phyloP scores from a whole-genome alignment of 345 rosid genomes.

The Ceriops tagal region DNA sequence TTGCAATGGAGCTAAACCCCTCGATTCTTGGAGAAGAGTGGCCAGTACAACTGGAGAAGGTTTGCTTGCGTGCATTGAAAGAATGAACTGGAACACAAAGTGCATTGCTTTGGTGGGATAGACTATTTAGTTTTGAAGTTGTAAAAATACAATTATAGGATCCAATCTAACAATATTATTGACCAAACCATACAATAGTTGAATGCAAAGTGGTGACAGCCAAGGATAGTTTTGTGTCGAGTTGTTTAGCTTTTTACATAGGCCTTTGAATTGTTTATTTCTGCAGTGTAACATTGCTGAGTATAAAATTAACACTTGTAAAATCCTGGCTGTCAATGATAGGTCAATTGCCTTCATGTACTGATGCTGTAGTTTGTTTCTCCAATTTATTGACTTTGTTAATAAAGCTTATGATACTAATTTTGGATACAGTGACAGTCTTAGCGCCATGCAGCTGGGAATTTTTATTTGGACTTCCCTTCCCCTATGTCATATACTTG shows the following conservation, averaged over 20 bases:
- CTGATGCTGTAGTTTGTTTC: conserved; percentile 12
- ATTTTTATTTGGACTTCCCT: neutral
- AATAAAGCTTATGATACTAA: conserved; percentile 18
- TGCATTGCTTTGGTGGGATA: no score
- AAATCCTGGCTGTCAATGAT: neutral
- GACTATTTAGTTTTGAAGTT: neutral
- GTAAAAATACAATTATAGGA: no score
- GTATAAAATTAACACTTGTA: conserved; percentile 14
- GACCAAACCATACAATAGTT: no score
- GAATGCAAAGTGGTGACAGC: no score
- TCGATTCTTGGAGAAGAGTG: neutral
- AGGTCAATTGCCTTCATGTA: conserved; percentile 16
- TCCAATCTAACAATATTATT: no score
- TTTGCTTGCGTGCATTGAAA: neutral
- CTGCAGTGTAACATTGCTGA: conserved; percentile 10
- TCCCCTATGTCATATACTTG: no score
- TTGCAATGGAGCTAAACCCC: conserved; percentile 19
- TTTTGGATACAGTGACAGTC: neutral
- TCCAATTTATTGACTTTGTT: conserved; percentile 17
- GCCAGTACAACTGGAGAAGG: neutral
- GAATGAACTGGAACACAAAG: neutral
- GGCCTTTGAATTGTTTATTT: conserved; percentile 20
- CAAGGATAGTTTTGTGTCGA: conserved; percentile 15
- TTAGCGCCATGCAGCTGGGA: neutral
- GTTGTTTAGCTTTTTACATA: conserved; percentile 37